phyloP scores from a whole-genome alignment of 352 stramenopile genomes.

The Globisporangium barbulae region DNA sequence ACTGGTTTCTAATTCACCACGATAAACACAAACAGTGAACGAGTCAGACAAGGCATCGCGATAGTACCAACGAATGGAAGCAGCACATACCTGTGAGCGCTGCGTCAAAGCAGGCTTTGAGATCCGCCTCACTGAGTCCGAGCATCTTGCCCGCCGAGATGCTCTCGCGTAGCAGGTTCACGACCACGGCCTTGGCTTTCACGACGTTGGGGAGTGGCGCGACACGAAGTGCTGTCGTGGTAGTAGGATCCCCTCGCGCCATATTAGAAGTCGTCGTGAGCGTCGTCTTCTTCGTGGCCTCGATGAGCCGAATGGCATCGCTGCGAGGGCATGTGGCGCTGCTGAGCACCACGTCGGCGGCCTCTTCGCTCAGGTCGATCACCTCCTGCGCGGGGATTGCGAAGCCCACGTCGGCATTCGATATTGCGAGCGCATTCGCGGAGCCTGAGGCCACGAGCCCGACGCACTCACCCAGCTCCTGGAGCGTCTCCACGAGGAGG shows the following conservation, averaged over 20 bases:
- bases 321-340: conserved; percentile 39
- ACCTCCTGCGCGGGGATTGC: conserved; percentile 35
- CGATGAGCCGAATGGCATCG: conserved; percentile 47
- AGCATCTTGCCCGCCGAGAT: conserved; percentile 31
- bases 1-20: conserved; percentile 1
- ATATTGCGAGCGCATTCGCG: conserved; percentile 41
- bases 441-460: conserved; percentile 39
- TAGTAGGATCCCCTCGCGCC: not conserved
- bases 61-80: no score
- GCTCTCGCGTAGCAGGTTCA: conserved; percentile 32
- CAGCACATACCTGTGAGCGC: conserved; percentile 10
- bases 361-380: conserved; percentile 50
- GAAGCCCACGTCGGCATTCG: conserved; percentile 47
- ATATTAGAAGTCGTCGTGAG: not conserved
- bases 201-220: conserved; percentile 11
- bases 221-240: not conserved
- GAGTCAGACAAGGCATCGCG: not conserved
- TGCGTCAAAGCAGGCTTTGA: conserved; percentile 31
- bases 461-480: conserved; percentile 51
- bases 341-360: conserved; percentile 38
- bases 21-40: not conserved
- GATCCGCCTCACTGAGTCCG: conserved; percentile 26
- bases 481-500: conserved; percentile 46
- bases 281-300: conserved; percentile 35
- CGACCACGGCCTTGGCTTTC: conserved; percentile 23